Evolutionary conservation across 75 land plant species (phyloP).

Genomic region (Selaginella moellendorffii): DNA sequence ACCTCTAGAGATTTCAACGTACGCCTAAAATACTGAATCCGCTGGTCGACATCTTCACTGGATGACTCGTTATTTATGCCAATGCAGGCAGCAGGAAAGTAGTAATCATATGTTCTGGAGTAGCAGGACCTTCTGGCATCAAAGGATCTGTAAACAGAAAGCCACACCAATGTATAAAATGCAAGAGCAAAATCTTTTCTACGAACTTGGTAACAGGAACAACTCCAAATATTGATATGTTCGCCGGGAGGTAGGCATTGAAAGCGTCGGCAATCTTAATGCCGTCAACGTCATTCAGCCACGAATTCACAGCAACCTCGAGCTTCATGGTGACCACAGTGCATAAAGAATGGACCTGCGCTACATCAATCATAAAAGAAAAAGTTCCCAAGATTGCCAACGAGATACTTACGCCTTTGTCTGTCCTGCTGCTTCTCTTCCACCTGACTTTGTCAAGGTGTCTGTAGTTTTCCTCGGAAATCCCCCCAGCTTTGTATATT

Average conservation of each 20-base stretch:
- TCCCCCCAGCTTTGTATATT: slow-evolving; percentile 82
- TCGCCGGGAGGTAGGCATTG: slow-evolving; percentile 49
- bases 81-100: slow-evolving; percentile 75
- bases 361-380: background rate
- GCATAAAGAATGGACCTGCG: slow-evolving; percentile 86
- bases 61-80: slow-evolving; percentile 35
- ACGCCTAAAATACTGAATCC: slow-evolving; percentile 40
- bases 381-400: no score
- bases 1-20: slow-evolving; percentile 70
- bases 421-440: slow-evolving; percentile 95
- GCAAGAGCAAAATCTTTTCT: no score
- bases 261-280: slow-evolving; percentile 50
- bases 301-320: slow-evolving; percentile 73
- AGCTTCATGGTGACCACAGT: slow-evolving; percentile 80
- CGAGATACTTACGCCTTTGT: slow-evolving; percentile 70
- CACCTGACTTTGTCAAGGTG: slow-evolving; percentile 61
- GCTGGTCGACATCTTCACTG: slow-evolving; percentile 34
- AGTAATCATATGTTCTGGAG: slow-evolving; percentile 59
- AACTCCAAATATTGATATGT: slow-evolving; percentile 69
- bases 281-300: slow-evolving; percentile 63
- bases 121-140: slow-evolving; percentile 69
- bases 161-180: no score
- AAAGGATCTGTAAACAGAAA: slow-evolving; percentile 39
- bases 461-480: slow-evolving; percentile 74
- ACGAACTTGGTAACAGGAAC: slow-evolving; percentile 62